Base-by-base conservation (phyloP, 352 stramenopile genomes). In the Pythium dissimile region DNA sequence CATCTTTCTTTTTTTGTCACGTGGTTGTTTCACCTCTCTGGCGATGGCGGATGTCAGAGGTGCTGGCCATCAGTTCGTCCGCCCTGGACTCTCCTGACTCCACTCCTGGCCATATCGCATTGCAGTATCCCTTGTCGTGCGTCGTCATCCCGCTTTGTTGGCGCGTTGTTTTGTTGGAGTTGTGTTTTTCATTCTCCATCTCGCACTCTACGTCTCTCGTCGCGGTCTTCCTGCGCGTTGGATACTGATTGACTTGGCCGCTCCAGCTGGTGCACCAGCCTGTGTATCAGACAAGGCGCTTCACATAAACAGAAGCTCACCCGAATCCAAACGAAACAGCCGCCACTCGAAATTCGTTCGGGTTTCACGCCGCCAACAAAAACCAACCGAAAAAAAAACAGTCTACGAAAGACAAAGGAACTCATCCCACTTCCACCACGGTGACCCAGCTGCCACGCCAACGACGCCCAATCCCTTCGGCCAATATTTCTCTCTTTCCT, bases 241-340 rank as follows among this genome's bases (percentile, higher is more conserved):
- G n/a, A n/a, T n/a, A 13, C 31, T 13, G 31, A 37, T 37, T 37
- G 31, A 37, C 31, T 37, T 13, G 13, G 31, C 31, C 31, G 31
- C 31, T 37, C 31, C 31, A 37, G 31, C 31, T 37, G 31, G 31
- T 13, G 8, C 31, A 37, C 13, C n/a, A n/a, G n/a, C n/a, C n/a
- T n/a, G n/a, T 37, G 16, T 16, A 61, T 61, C 54, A 61, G 54
- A 61, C 54, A 43, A 54, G 54, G 44, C 54, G 34, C 24, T 18
- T 12, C 43, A 46, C 39, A 48, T 18, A 35, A 32, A n/a, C 30
- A 11, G 15, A 31, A 55, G 21, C 48, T 37, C 48, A 42, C 43
- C 18, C 13, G 15, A 23, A 49, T 18, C 26, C 39, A 38, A 58
- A 58, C 39, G 50, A 58, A 58, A 58, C 50, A 58, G 50, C 50